phyloP scores from a whole-genome alignment of 2,329 filamentous ascomycete genomes.

The Monilinia polystroma region DNA sequence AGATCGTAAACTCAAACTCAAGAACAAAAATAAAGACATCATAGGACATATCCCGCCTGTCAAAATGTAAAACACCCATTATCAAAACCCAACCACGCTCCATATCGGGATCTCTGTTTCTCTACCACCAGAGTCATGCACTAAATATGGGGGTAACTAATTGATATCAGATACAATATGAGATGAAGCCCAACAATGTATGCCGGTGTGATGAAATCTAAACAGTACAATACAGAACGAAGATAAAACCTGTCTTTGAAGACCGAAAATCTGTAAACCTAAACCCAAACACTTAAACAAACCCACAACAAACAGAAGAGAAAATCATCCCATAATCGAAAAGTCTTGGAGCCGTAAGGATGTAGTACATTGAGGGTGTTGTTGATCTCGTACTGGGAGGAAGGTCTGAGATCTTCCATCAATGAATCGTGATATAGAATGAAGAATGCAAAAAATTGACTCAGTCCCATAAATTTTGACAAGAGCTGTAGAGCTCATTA shows the following conservation, averaged over 20 bases:
- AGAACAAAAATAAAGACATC: not conserved
- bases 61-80: not conserved
- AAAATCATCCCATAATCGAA: not conserved
- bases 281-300: not conserved
- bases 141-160: not conserved
- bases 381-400: not conserved
- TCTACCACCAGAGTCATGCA: not conserved
- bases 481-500: not conserved
- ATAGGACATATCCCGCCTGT: not conserved
- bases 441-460: not conserved
- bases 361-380: not conserved
- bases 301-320: not conserved
- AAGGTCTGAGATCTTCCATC: too few species aligned
- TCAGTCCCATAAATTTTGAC: not conserved
- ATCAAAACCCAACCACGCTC: not conserved
- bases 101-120: not conserved
- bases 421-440: too few species aligned
- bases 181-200: not conserved
- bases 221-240: not conserved
- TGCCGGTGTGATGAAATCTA: not conserved
- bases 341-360: not conserved
- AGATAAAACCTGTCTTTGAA: not conserved
- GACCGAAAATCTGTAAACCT: not conserved
- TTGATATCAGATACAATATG: not conserved
- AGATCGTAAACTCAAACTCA: not conserved